phyloP scores from a whole-genome alignment of 2,329 filamentous ascomycete genomes.

The Ophiocordyceps camponoti-floridani region DNA sequence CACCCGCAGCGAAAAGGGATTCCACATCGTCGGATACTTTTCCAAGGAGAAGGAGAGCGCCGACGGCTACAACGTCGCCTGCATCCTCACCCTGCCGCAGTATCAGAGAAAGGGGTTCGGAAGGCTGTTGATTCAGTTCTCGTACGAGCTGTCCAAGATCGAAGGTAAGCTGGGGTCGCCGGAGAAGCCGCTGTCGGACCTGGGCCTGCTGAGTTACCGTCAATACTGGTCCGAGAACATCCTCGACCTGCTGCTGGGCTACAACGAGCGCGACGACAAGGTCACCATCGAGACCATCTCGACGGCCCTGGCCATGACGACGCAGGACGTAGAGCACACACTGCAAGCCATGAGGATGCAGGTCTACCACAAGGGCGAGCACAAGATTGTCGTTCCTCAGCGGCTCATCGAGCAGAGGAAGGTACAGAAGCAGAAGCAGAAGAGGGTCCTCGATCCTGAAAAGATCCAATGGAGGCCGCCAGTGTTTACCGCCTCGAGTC shows the following conservation, averaged over 20 bases:
- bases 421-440: conserved; percentile 64
- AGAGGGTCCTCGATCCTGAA: conserved; percentile 57
- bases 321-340: conserved; percentile 88
- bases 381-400: conserved; percentile 86
- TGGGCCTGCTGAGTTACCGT: conserved; percentile 83
- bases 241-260: conserved; percentile 65
- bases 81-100: conserved; percentile 90
- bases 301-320: conserved; percentile 76
- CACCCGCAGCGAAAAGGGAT: conserved; percentile 70
- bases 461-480: conserved; percentile 90
- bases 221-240: conserved; percentile 97
- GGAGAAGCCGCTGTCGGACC: conserved; percentile 87
- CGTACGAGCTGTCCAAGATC: conserved; percentile 88
- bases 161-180: conserved; percentile 91
- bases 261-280: conserved; percentile 47
- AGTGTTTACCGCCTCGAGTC: conserved; percentile 72
- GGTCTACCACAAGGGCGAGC: conserved; percentile 87
- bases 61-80: conserved; percentile 94
- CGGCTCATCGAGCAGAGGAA: conserved; percentile 63
- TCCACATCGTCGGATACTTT: conserved; percentile 97
- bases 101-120: conserved; percentile 93
- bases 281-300: conserved; percentile 80
- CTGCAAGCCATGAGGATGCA: conserved; percentile 89
- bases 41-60: conserved; percentile 96
- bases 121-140: conserved; percentile 86